These are phyloP conservation scores for Rubia occidens DNA, from an alignment of 305 asterid species.

Conservation along the genomic window DNA sequence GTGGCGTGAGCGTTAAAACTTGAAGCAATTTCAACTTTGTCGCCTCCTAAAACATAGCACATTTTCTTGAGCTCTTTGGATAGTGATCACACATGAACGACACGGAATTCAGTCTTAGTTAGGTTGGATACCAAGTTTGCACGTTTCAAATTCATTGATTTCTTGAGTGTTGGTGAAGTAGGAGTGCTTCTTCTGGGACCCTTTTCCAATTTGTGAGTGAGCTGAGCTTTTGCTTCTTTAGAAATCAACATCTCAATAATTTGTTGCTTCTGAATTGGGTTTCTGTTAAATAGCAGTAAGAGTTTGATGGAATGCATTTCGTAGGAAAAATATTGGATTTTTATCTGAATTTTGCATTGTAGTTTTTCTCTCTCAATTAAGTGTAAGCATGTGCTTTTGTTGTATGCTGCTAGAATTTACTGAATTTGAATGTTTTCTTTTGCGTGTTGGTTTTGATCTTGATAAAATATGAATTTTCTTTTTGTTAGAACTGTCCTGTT, in stretches of 20 bases:
- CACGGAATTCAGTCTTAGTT: not conserved
- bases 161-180: not conserved
- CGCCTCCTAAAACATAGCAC: not conserved
- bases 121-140: constrained; percentile 7
- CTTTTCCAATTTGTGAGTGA: not conserved
- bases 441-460: not conserved
- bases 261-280: constrained; percentile 5
- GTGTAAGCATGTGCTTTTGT: not conserved
- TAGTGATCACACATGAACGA: not conserved
- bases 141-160: not conserved
- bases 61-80: not conserved
- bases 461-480: not conserved
- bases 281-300: not conserved
- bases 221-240: not conserved
- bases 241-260: not conserved
- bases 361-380: not conserved
- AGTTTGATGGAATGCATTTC: not conserved
- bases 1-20: constrained; percentile 11
- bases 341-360: not conserved
- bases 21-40: constrained; percentile 1
- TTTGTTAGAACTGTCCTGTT: no score
- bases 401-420: not conserved
- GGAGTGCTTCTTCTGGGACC: constrained; percentile 1
- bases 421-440: not conserved
- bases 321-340: not conserved